Base-by-base conservation (phyloP, 768 basidiomycete genomes). In the Boletus patriciae region DNA sequence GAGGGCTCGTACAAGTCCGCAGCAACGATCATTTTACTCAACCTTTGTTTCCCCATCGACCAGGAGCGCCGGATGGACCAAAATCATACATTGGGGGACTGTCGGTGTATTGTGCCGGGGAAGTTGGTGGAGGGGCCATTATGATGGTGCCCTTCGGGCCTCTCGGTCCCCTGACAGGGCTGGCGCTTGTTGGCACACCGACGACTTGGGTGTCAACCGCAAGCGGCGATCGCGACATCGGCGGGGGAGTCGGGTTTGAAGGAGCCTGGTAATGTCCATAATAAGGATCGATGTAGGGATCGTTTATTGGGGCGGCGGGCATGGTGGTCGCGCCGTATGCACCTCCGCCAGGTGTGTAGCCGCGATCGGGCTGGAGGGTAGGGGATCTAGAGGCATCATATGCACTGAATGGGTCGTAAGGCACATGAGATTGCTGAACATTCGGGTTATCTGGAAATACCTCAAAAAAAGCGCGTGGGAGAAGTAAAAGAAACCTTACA, bases 61-160 rank as follows among this genome's bases (percentile, higher is more conserved):
- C 83, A 44, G 79, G 73, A 29, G 77, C 63, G 53, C 76, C 75
- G 21, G 81, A 73, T 25, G 74, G 66, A 19, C 81, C 82, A 16
- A 76, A 74, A 27, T 90, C 88, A 65, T 91, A 91, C 50, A 72
- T 76, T 29, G 89, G 88, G 15, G 89, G 89, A 36, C 73, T 77
- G 18, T 90, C 88, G 16, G 80, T 72, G 46, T 77, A 73, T 31
- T 50, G 52, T 33, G n/a, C 44, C 13, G 51, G 42, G 33, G 57
- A 48, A 40, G 46, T 18, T 15, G 57, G 23, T 46, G 69, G 64
- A 53, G 71, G 70, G 8, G 65, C 54, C 61, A 65, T 66, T 11
- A 64, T 52, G 4, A 60, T 58, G 31, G 41, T 61, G 44, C 62
- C 65, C 36, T 74, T 73, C 16, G 72, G 76, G 10, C 73, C 62